Evolutionary conservation across 2,329 filamentous ascomycete genomes (phyloP).

Genomic region (Periglandula ipomoeae): DNA sequence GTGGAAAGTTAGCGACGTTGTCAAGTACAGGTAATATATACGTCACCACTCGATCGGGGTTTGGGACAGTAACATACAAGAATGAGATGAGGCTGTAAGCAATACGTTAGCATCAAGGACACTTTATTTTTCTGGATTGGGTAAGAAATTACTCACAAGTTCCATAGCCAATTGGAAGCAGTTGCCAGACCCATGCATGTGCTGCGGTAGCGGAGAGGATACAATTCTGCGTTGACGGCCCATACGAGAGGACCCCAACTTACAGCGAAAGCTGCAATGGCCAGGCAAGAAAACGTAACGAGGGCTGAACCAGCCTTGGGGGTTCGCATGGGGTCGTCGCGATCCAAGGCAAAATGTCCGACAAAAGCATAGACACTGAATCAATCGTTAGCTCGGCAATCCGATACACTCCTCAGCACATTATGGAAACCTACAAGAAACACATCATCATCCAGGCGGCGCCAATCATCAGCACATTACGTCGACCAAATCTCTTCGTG

Average conservation of each 20-base stretch:
- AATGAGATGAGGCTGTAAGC: slow-evolving; percentile 32
- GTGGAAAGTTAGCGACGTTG: slow-evolving; percentile 16
- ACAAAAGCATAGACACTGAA: slow-evolving; percentile 37
- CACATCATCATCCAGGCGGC: slow-evolving; percentile 51
- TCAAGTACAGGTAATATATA: too few species aligned
- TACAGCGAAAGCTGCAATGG: slow-evolving; percentile 57
- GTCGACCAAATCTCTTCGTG: slow-evolving; percentile 55
- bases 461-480: slow-evolving; percentile 53
- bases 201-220: slow-evolving; percentile 47
- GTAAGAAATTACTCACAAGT: slow-evolving; percentile 35
- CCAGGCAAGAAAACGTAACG: slow-evolving; percentile 60
- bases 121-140: neutral
- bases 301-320: slow-evolving; percentile 47
- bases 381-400: neutral
- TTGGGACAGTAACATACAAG: slow-evolving; percentile 29
- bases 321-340: slow-evolving; percentile 30
- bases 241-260: slow-evolving; percentile 64
- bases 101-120: neutral
- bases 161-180: slow-evolving; percentile 55
- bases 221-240: slow-evolving; percentile 56
- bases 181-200: slow-evolving; percentile 48
- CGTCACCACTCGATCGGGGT: neutral
- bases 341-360: slow-evolving; percentile 35
- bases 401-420: too few species aligned
- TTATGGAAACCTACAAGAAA: slow-evolving; percentile 29